These are phyloP conservation scores for Cylindrotheca closterium DNA, from an alignment of 108 stramenopile species.

Conservation along the genomic window DNA sequence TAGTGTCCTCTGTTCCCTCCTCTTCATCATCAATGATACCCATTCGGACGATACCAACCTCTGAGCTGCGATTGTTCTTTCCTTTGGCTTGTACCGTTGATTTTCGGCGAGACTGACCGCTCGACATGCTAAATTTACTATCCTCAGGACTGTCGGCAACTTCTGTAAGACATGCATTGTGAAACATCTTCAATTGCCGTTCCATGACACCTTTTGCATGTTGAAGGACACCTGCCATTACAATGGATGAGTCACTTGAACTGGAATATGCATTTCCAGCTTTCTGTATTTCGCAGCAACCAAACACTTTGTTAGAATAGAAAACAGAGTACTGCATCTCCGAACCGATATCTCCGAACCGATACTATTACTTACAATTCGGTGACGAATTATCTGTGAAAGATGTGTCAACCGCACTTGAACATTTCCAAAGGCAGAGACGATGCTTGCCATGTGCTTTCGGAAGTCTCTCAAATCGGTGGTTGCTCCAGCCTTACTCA, in stretches of 20 bases:
- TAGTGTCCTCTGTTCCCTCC: slow-evolving; percentile 14
- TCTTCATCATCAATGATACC: slow-evolving; percentile 48
- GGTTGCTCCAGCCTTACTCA: slow-evolving; percentile 28
- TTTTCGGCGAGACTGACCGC: slow-evolving; percentile 24
- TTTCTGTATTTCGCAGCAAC: no score
- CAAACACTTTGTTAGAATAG: no score
- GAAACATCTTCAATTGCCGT: slow-evolving; percentile 70
- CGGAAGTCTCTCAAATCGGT: slow-evolving; percentile 70
- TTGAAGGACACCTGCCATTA: slow-evolving; percentile 56
- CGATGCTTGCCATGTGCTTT: slow-evolving; percentile 61
- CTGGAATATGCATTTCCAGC: slow-evolving; percentile 19
- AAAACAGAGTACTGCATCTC: no score
- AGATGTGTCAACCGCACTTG: slow-evolving; percentile 76
- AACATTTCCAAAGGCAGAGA: slow-evolving; percentile 79
- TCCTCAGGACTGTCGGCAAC: slow-evolving; percentile 6
- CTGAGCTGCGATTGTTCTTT: slow-evolving; percentile 3
- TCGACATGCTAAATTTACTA: slow-evolving; percentile 28
- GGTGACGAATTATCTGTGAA: slow-evolving; percentile 82
- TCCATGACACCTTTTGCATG: slow-evolving; percentile 68
- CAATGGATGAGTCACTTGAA: slow-evolving; percentile 43
- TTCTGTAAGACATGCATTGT: slow-evolving; percentile 69
- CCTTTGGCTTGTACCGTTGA: slow-evolving; percentile 7
- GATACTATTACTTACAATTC: slow-evolving; percentile 61
- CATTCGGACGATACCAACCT: slow-evolving; percentile 68
- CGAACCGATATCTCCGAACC: no score